phyloP scores from a whole-genome alignment of 306 rosid species.

The Acacia melanoxylon region DNA sequence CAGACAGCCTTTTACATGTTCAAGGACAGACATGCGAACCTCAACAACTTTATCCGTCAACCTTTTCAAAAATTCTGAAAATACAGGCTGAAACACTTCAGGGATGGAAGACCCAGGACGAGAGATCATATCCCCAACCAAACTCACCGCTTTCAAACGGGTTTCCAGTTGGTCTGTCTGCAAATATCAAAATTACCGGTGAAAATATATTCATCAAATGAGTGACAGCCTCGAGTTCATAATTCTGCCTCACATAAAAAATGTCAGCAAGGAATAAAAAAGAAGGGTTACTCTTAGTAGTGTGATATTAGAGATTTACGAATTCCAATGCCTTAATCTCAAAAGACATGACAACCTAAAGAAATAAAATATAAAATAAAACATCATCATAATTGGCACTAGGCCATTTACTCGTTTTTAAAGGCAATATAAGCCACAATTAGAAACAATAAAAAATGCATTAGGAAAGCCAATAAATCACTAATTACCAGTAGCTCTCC shows the following conservation, averaged over 20 bases:
- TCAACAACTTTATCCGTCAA: constrained; percentile 74
- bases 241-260: constrained; percentile 16
- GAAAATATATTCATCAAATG: constrained; percentile 30
- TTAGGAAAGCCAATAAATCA: constrained; percentile 23
- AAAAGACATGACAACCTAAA: constrained; percentile 16
- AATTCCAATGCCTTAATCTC: constrained; percentile 11
- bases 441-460: constrained; percentile 24
- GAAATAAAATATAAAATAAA: constrained; percentile 18
- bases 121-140: constrained; percentile 85
- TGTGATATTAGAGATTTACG: constrained; percentile 21
- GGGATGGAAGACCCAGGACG: constrained; percentile 63
- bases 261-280: constrained; percentile 8
- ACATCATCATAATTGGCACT: constrained; percentile 6
- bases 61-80: constrained; percentile 88
- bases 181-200: constrained; percentile 43
- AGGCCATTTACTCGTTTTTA: not conserved
- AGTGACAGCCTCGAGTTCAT: constrained; percentile 7
- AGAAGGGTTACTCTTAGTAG: constrained; percentile 9
- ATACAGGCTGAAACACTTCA: constrained; percentile 80
- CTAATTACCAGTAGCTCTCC: constrained; percentile 83
- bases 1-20: constrained; percentile 72
- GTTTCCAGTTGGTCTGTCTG: constrained; percentile 91
- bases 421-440: not conserved
- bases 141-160: constrained; percentile 84
- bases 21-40: constrained; percentile 78